Evolutionary conservation across 177 flowering plant genomes (phyloP).

Genomic region (Vitis hybrid): DNA sequence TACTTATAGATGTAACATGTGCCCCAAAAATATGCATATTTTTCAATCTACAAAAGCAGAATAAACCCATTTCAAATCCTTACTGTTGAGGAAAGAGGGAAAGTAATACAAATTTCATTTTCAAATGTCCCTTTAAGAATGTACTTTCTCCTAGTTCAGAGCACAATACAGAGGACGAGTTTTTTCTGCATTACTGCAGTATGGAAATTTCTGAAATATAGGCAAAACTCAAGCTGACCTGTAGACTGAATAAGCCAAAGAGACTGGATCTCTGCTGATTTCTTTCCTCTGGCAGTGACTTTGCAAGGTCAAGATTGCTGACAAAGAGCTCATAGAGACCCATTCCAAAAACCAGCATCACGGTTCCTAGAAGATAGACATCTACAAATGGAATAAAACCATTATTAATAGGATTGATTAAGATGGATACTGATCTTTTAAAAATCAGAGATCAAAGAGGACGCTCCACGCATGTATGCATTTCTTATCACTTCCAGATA

Average conservation of each 20-base stretch:
- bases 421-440: neutral
- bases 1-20: too few species aligned
- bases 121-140: too few species aligned
- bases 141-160: neutral
- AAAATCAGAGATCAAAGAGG: neutral
- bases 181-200: neutral
- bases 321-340: conserved; percentile 89
- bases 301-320: conserved; percentile 58
- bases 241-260: conserved; percentile 71
- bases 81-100: too few species aligned
- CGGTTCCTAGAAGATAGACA: conserved; percentile 83
- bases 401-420: neutral
- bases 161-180: neutral
- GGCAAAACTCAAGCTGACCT: conserved; percentile 35
- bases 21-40: too few species aligned
- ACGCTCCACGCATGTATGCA: too few species aligned
- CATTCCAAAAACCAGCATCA: conserved; percentile 89
- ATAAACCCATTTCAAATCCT: too few species aligned
- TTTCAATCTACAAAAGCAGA: too few species aligned
- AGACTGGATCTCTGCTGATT: conserved; percentile 49
- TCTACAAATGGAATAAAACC: conserved; percentile 23
- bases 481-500: too few species aligned
- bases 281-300: conserved; percentile 27
- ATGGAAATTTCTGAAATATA: too few species aligned
- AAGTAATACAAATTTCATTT: too few species aligned